Base-by-base conservation (phyloP, 2,329 filamentous ascomycete genomes). In the Verticillium longisporum region DNA sequence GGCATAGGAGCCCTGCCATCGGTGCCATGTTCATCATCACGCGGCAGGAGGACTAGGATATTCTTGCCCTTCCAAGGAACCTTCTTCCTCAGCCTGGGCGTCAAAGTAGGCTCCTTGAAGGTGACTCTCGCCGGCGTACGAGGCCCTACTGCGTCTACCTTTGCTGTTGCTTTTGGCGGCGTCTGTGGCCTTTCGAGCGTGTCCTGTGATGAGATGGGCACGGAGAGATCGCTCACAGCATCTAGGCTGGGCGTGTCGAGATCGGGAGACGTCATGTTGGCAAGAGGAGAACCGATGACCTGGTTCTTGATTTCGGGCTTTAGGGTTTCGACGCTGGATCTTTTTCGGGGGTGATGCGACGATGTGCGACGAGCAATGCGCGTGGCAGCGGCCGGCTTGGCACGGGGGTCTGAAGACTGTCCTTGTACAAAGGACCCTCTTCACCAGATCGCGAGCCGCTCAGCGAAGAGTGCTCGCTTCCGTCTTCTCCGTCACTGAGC, bases 391-490 rank as follows among this genome's bases (percentile, higher is more conserved):
- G 26, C 26, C 65, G 66, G 36, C 37, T 69, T 68, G 31, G 81
- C 76, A 67, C 75, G 78, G 9, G 82, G 5, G 83, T 85, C 58
- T 71, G 74, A 56, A 75, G 72, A 58, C 79, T 75, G 56, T 78
- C 74, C 65, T 81, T 78, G 66, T 82, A 80, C 62, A 80, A 71
- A 63, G 72, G 71, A 59, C 73, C 73, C 55, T 77, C 74, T 66
- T 81, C 76, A 64, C 77, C 80, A 64, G 78, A 79, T 71, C 82
- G 76, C 67, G 86, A 88, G 83, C 84, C 81, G 80, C 85, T 88
- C 85, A 88, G 68, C 79, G 88, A 90, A 82, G 87, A 90, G 78
- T 84, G 84, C 79, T 91, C 89, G 72, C 88, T 92, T 69, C 84
- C 85, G 70, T 85, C 84, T 83, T 64, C 56, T 34, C 64, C 64